A percentile compares a stretch with the other conserved stretches of the same genome.
phyloP scores from a whole-genome alignment of 2,329 filamentous ascomycete species.

The Seiridium cupressi region DNA sequence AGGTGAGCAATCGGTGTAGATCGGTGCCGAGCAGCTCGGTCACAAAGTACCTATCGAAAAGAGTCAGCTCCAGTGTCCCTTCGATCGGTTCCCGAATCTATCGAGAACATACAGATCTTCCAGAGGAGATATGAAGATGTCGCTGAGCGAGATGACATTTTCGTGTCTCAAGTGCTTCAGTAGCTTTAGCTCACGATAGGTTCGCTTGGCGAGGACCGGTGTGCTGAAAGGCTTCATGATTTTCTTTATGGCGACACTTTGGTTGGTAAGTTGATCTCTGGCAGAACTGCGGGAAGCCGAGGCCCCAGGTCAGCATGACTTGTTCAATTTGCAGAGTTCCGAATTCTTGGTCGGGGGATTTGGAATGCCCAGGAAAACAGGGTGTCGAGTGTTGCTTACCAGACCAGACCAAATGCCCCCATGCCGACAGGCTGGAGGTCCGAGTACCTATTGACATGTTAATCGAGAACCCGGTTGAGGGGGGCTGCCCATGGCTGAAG shows the following conservation, averaged over 20 bases:
- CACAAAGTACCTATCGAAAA: constrained; percentile 77
- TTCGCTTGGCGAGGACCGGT: constrained; percentile 95
- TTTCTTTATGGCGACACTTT: constrained; percentile 98
- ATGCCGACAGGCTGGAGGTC: constrained; percentile 98
- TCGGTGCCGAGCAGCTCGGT: constrained; percentile 97
- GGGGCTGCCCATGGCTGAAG: neutral
- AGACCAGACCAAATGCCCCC: constrained; percentile 97
- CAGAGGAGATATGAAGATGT: constrained; percentile 98
- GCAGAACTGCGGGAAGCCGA: constrained; percentile 66
- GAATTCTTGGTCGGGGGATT: no score
- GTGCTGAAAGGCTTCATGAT: constrained; percentile 99
- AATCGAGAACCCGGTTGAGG: constrained; percentile 14
- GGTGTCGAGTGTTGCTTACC: constrained; percentile 55
- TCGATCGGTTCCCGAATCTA: neutral
- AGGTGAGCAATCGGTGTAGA: constrained; percentile 91
- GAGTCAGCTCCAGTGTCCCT: neutral
- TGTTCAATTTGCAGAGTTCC: no score
- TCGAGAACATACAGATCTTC: constrained; percentile 81
- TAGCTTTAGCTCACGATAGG: constrained; percentile 95
- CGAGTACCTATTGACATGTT: constrained; percentile 68
- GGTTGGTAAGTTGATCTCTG: constrained; percentile 93
- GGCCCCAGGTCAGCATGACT: constrained; percentile 5
- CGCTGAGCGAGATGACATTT: constrained; percentile 97
- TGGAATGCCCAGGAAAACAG: no score
- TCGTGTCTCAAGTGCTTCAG: constrained; percentile 96